phyloP scores from a whole-genome alignment of 202 grass and related monocot species.

The Eragrostis tef region DNA sequence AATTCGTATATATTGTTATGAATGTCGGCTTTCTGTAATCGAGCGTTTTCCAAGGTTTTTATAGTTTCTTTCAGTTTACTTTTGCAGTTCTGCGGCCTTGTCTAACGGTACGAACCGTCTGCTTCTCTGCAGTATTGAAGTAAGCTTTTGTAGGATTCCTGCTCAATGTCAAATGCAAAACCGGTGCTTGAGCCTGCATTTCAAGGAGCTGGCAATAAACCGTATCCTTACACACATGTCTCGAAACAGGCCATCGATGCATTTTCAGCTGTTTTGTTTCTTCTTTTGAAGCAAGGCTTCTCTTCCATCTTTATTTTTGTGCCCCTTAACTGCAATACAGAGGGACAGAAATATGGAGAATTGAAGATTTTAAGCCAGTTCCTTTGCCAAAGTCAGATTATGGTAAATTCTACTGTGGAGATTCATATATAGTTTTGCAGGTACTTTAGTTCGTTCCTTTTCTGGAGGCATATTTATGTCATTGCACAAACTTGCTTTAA shows the following conservation, averaged over 20 bases:
- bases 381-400: constrained; percentile 70
- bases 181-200: constrained; percentile 75
- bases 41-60: neutral
- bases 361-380: constrained; percentile 85
- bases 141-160: constrained; percentile 17
- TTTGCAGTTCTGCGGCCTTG: constrained; percentile 18
- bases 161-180: constrained; percentile 62
- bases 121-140: constrained; percentile 1
- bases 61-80: neutral
- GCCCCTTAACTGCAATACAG: constrained; percentile 58
- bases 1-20: neutral
- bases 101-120: constrained; percentile 17
- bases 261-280: neutral
- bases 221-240: constrained; percentile 61
- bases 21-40: neutral
- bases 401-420: constrained; percentile 90
- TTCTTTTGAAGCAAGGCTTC: neutral
- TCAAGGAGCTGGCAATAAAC: constrained; percentile 73
- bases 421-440: constrained; percentile 92
- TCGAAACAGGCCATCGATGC: constrained; percentile 18
- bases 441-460: constrained; percentile 42
- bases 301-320: constrained; percentile 7
- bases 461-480: constrained; percentile 20
- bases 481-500: neutral
- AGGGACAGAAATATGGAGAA: constrained; percentile 89